Evolutionary conservation across 352 stramenopile species (phyloP).

Genomic region (Phytophthora cactorum): DNA sequence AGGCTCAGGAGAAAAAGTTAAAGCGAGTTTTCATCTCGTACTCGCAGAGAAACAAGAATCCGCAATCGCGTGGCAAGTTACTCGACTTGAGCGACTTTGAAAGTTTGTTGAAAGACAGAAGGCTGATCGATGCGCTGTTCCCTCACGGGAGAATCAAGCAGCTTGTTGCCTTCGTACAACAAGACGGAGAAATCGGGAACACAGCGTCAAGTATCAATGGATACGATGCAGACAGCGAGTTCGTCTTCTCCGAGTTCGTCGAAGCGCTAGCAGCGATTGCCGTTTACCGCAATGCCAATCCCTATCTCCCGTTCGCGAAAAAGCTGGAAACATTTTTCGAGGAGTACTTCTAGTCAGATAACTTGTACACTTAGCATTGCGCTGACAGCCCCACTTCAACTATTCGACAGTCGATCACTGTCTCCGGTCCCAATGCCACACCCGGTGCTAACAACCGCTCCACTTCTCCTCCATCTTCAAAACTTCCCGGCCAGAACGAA

Average conservation of each 20-base stretch:
- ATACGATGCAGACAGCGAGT: conserved; percentile 71
- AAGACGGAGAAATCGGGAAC: conserved; percentile 66
- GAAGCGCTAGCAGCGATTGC: conserved; percentile 75
- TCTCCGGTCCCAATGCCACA: conserved; percentile 62
- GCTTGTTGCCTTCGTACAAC: conserved; percentile 77
- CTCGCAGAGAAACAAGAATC: conserved; percentile 80
- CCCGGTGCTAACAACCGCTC: conserved; percentile 58
- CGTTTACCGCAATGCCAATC: conserved; percentile 80
- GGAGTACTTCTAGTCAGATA: conserved; percentile 61
- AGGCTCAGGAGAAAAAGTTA: conserved; percentile 77
- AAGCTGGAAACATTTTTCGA: conserved; percentile 82
- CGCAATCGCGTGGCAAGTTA: conserved; percentile 67
- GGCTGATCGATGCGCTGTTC: conserved; percentile 76
- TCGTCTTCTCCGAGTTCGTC: conserved; percentile 84
- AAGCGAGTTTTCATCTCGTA: conserved; percentile 79
- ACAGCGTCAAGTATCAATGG: conserved; percentile 45
- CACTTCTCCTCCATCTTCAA: conserved; percentile 80
- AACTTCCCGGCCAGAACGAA: conserved; percentile 88
- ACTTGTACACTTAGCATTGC: conserved; percentile 18
- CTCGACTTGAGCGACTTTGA: conserved; percentile 81
- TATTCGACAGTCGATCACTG: conserved; percentile 80
- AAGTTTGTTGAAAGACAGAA: conserved; percentile 69
- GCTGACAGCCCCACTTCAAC: conserved; percentile 78
- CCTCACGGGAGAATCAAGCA: conserved; percentile 78
- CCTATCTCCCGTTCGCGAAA: conserved; percentile 76